These are phyloP conservation scores for Tilletia walkeri DNA, from an alignment of 1,284 basidiomycete species.

Conservation along the genomic window DNA sequence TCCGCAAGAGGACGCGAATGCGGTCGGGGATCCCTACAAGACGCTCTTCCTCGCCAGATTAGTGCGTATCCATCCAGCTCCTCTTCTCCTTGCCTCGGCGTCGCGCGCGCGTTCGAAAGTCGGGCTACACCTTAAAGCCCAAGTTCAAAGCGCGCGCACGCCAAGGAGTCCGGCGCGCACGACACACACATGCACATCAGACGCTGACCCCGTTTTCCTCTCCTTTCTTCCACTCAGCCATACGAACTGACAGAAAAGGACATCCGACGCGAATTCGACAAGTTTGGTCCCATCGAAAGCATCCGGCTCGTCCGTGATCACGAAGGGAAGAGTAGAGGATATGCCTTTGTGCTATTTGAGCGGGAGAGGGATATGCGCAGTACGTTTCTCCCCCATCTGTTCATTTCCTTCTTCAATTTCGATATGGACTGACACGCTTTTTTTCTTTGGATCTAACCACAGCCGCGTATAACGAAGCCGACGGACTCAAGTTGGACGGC, in stretches of 20 bases:
- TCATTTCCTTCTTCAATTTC: conserved; percentile 15
- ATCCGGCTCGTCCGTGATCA: conserved; percentile 82
- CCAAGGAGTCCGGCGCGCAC: conserved; percentile 43
- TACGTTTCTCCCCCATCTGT: background rate
- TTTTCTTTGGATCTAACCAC: background rate
- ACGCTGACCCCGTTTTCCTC: background rate
- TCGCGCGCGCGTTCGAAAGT: conserved; percentile 15
- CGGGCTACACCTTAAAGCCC: too few species aligned
- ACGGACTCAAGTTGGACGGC: conserved; percentile 90
- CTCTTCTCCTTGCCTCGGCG: conserved; percentile 25
- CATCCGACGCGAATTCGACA: conserved; percentile 88
- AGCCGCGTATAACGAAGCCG: conserved; percentile 99
- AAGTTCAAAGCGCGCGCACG: conserved; percentile 43
- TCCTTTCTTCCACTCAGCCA: conserved; percentile 59
- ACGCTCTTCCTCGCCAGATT: conserved; percentile 93
- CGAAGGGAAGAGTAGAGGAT: conserved; percentile 80
- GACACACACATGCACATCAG: background rate
- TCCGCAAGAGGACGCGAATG: conserved; percentile 84
- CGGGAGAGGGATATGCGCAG: conserved; percentile 87
- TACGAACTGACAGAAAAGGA: conserved; percentile 87
- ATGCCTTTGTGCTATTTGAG: conserved; percentile 97
- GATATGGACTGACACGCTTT: background rate
- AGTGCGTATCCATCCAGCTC: conserved; percentile 26
- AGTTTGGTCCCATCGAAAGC: conserved; percentile 88
- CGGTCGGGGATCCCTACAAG: conserved; percentile 96